Evolutionary conservation across 257 asterid species (phyloP).

Genomic region (Prunella vulgaris): DNA sequence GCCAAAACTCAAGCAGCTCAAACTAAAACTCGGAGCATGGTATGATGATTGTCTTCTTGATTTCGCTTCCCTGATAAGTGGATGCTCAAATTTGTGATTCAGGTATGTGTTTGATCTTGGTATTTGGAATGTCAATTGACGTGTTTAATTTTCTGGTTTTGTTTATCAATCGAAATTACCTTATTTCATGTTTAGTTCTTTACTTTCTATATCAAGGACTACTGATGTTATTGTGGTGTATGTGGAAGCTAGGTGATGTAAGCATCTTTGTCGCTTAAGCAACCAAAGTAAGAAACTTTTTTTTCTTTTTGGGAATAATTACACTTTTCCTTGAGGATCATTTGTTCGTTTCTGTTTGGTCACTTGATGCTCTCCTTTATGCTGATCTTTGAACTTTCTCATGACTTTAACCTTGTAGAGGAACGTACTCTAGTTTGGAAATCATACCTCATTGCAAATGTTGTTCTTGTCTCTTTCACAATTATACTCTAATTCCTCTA

Average conservation of each 20-base stretch:
- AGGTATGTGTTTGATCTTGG: constrained; percentile 30
- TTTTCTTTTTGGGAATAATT: neutral
- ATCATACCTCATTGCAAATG: neutral
- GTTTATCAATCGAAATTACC: neutral
- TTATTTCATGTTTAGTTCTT: neutral
- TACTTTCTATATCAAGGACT: constrained; percentile 3
- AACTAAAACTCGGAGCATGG: constrained; percentile 42
- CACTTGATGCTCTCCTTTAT: neutral
- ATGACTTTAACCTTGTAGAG: neutral
- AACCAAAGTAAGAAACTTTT: neutral
- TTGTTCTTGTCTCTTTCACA: neutral
- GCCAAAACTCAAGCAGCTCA: constrained; percentile 51
- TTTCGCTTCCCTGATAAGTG: constrained; percentile 34
- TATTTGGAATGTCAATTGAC: neutral
- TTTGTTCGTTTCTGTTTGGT: neutral
- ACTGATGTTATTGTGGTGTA: neutral
- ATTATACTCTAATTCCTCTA: no score
- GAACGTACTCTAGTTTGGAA: neutral
- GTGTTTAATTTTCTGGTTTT: no score
- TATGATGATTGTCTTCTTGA: constrained; percentile 48
- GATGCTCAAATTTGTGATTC: constrained; percentile 44
- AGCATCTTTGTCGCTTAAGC: neutral
- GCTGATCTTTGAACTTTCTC: neutral
- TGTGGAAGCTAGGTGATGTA: no score
- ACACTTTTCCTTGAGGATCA: no score